Conservation (phyloP, 176 grass and related monocot genomes). For the Coix lacrymajobi region DNA sequence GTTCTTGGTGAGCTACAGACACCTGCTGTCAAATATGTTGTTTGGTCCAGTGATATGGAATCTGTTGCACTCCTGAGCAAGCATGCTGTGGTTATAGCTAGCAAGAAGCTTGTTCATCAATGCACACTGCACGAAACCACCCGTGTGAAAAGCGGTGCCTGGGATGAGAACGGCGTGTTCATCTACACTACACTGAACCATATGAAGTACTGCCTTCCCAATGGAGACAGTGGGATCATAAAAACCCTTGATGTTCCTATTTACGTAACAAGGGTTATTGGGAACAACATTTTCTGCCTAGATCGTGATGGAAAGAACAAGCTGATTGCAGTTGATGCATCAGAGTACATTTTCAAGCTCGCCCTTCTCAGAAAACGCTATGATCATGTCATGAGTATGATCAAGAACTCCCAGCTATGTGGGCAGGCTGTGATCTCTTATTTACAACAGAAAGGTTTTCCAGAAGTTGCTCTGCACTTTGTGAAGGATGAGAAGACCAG, state of each 20-base stretch:
- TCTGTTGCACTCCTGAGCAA: conserved; percentile 93
- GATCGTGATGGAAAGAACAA: conserved; percentile 97
- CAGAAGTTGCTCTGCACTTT: conserved; percentile 98
- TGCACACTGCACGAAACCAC: conserved; percentile 96
- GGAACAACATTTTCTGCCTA: conserved; percentile 79
- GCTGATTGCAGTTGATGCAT: conserved; percentile 78
- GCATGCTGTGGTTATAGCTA: conserved; percentile 86
- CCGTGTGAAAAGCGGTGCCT: conserved; percentile 97
- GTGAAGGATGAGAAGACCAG: conserved; percentile 97
- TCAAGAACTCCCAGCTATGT: conserved; percentile 88
- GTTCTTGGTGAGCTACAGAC: conserved; percentile 87
- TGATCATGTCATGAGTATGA: conserved; percentile 99
- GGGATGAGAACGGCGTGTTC: conserved; percentile 95
- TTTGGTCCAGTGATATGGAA: conserved; percentile 97
- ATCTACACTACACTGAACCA: conserved; percentile 93
- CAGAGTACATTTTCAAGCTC: conserved; percentile 98
- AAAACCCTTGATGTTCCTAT: conserved; percentile 90
- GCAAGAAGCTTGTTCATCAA: conserved; percentile 73
- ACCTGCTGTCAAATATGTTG: conserved; percentile 73
- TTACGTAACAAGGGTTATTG: conserved; percentile 85
- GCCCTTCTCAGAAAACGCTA: conserved; percentile 79
- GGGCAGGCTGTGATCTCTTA: conserved; percentile 95
- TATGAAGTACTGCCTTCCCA: conserved; percentile 97
- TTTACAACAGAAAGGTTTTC: conserved; percentile 98
- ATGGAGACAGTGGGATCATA: conserved; percentile 91